Base-by-base conservation (phyloP, 306 rosid genomes). In the Coriaria nepalensis region DNA sequence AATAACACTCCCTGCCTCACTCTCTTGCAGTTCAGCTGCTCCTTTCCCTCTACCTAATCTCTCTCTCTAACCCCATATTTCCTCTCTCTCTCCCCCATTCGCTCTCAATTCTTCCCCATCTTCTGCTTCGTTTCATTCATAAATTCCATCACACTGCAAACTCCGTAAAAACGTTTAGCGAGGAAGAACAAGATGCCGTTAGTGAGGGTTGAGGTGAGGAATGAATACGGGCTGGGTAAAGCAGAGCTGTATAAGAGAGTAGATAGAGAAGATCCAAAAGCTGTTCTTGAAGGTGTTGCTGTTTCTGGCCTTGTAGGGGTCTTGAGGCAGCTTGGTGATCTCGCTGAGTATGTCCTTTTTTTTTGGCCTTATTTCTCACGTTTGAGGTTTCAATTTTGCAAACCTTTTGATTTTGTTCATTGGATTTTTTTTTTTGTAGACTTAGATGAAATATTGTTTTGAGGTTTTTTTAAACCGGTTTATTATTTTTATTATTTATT, bases 261-360 rank as follows among this genome's bases (percentile, higher is more conserved):
- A 7, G 63, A 50, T 63, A 74, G 65, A 55, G 97, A 90, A 56
- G 94, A 90, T 76, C 94, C 98, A 63, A 90, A 90, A 57, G 94
- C 95, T 4, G 87, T 90, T 36, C 70, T 90, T 8, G 94, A 90
- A 43, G 92, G 83, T 14, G 82, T 78, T 3, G 85, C 94, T 56
- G 98, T 90, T 32, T 78, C 92, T 65, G 98, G 95, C 57, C 94
- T 90, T 44, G 94, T 90, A 39, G 98, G 98, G 92, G 81, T 85
- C 93, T 75, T 85, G 78, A 72, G 94, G 51, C 98, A 90, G 42
- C 81, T 90, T 39, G 98, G 98, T 51, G 98, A 90, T 77, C 98
- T 90, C 66, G 93, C 94, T 45, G 95, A 90, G 98, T 90, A 84
- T 42, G 92, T 57, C 10, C 60, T 60, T 55, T 47, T 74, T 20